Base-by-base conservation (phyloP, 1,139 yeast species). In the Torulaspora pretoriensis region DNA sequence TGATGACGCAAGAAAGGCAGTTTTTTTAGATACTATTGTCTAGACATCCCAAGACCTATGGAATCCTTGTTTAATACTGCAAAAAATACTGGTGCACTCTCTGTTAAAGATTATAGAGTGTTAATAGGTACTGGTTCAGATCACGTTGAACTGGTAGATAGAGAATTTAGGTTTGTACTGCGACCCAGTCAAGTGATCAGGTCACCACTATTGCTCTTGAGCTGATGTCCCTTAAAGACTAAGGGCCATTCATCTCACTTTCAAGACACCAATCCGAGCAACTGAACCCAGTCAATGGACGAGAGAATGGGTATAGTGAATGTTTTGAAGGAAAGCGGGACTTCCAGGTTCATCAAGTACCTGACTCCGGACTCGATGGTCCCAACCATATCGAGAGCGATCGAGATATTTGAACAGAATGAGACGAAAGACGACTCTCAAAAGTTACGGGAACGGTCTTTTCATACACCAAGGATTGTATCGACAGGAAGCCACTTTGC, bases 401-500 rank as follows among this genome's bases (percentile, higher is more conserved):
- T 72, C 12, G 62, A 64, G 12, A 71, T 61, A 8, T 48, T 54
- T 37, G 57, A 54, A 22, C 49, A 53, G 5, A 47, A 42, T 23
- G 53, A 53, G 28, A 53, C 52, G 5, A 47, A 48, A 1, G 46
- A 49, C 17, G 54, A 52, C 37, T 24, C 34, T 29, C 25, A 28
- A 27, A 33, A 29, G 13, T 31, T 35, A 24, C 27, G 33, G 9
- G 46, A 50, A 3, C 51, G 52, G 36, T 71, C 53, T 2, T 66
- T 78, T 40, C 72, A 80, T 43, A 64, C 64, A 8, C 92, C 95
- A 1, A 71, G 97, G 42, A 69, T 72, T 2, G 59, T 61, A 1
- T 70, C 88, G 8, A 62, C 71, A 30, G 68, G 69, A 6, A 95
- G 96, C 2, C 81, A 81, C 28, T 92, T 74, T 59, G 79, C 92